Evolutionary conservation across 163 green algal genomes (phyloP), one percentile per base, ranked within the genome.

Genomic region (Prototheca cutis): DNA sequence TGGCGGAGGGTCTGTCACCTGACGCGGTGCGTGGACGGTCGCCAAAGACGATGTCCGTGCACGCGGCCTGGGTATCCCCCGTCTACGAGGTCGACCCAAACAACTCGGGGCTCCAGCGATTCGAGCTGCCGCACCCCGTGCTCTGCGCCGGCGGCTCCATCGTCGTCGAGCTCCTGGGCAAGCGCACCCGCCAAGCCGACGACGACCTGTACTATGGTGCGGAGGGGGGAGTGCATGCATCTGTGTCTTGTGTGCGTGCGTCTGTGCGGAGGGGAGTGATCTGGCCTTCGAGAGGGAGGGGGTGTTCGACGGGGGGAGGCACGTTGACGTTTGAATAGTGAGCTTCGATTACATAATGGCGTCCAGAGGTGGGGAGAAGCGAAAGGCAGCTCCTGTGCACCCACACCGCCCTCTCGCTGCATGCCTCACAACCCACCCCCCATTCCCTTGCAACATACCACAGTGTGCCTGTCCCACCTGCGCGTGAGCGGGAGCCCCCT

Each of bases 101-200:
- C 19, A 40, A 17, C 17, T 64, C 68, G 23, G 30, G 21, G 47
- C 30, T 71, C 36, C 70, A 77, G 64, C 29, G 24, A 19, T 76
- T 76, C 42, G n/a, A 32, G 4, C 55, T 77, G 42, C 42, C 42
- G 17, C 55, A 45, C 17, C 60, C 64, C 34, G 66, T 27, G 8
- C 65, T 73, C 2, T 77, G 70, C 25, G 56, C 67, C 0, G 70
- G 70, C 2, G 70, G 70, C 34, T 58, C 39, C 39, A 24, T 74
- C n/a, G 48, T 57, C 24, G 42, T 81, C 4, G 66, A 81, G 55
- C 47, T 81, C 18, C 40, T 77, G 24, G 74, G 74, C 17, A 57
- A 53, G n/a, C 33, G 30, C 23, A 59, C 73, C 59, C 63, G 45
- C 25, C 74, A 81, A 47, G 49, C 56, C 1, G 33, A 28, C 2